phyloP scores from a whole-genome alignment of 164 flowering plant genomes.

The Santalum album region DNA sequence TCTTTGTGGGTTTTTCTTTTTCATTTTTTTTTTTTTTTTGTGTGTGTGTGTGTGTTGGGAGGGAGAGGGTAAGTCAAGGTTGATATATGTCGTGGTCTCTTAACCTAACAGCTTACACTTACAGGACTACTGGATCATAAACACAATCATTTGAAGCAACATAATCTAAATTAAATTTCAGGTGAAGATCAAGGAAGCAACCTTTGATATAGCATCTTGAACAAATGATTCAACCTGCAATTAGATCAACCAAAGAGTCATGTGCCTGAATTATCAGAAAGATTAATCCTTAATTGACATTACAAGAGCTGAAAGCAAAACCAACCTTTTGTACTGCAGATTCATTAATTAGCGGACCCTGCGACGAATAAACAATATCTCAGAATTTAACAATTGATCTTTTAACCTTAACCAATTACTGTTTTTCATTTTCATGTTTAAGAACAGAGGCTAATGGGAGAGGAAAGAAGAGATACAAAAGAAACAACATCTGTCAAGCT shows the following conservation, averaged over 20 bases:
- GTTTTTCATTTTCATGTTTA: too few species aligned
- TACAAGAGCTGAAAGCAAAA: constrained; percentile 4
- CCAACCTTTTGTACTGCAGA: constrained; percentile 81
- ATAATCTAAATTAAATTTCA: background rate
- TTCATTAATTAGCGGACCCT: constrained; percentile 97
- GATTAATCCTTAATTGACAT: background rate
- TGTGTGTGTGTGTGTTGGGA: too few species aligned
- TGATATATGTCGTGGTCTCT: too few species aligned
- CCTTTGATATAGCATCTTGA: constrained; percentile 85
- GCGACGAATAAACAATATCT: constrained; percentile 11
- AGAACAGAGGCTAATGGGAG: too few species aligned
- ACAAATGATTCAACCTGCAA: constrained; percentile 76
- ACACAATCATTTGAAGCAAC: too few species aligned
- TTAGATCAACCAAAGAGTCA: background rate
- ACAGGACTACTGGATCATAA: too few species aligned
- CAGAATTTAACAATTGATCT: background rate
- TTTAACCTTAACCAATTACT: background rate
- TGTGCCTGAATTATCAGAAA: background rate
- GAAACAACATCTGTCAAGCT: too few species aligned
- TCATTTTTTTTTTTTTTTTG: too few species aligned
- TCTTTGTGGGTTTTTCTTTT: too few species aligned
- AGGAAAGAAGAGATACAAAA: too few species aligned
- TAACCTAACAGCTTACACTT: too few species aligned
- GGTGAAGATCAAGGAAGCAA: constrained; percentile 24
- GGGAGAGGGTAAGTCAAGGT: too few species aligned